Base-by-base conservation (phyloP, 2,329 filamentous ascomycete genomes). In the Aureobasidium lini region DNA sequence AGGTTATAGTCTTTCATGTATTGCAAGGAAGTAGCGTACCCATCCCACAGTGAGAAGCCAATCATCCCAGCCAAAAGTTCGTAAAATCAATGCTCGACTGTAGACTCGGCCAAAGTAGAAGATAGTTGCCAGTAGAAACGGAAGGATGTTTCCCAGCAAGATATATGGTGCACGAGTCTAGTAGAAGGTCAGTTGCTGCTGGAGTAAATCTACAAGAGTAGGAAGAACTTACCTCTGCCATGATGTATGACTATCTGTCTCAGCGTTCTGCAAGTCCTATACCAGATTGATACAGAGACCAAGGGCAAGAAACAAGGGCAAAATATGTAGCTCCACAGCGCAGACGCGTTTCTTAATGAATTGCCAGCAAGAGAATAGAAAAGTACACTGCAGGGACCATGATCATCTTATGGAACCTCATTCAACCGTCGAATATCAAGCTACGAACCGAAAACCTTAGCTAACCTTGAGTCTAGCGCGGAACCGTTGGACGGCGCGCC, bases 81-180 rank as follows among this genome's bases (percentile, higher is more conserved):
- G 16, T 8, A 57, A 13, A 13, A 57, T 48, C 18, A 29, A 28
- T 5, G 53, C 54, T 31, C 43, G 43, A 39, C 42, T 39, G n/a
- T 57, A 57, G 16, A 57, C 42, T 48, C 42, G 48, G 16, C 31
- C 44, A 18, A 32, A 18, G 34, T n/a, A 57, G 36, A 57, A 47
- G 4, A 57, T 15, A 23, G 32, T 48, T 23, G 42, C 54, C 36
- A 57, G 18, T 11, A 57, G n/a, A 8, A 57, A 57, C 8, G 54
- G 54, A 13, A 57, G 18, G 8, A 57, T 48, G 43, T 57, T 57
- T 40, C 54, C 54, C 15, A 57, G 42, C 42, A 57, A n/a, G 34
- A 57, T 48, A 16, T 47, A 48, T 5, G 54, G 43, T 13, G 42
- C 54, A 40, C 54, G 54, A 23, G 42, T 39, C 43, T 57, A 23